These are phyloP conservation scores for Geranium brycei DNA, from an alignment of 345 rosid species.

Conservation along the genomic window DNA sequence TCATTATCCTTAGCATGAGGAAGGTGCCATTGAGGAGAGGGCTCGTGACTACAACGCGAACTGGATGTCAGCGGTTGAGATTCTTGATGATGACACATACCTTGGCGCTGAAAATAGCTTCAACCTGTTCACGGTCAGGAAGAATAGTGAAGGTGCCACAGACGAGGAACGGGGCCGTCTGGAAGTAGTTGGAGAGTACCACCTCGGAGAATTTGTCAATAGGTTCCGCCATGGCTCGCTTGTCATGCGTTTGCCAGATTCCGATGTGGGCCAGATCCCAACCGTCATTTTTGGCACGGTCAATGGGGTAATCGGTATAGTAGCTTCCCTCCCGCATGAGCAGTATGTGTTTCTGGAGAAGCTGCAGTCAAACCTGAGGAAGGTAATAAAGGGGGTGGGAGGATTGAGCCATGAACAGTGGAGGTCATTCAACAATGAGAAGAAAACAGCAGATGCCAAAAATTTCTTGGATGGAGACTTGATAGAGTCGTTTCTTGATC, in stretches of 20 bases:
- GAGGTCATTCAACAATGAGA: constrained; percentile 84
- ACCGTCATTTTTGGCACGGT: constrained; percentile 78
- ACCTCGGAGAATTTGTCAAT: constrained; percentile 84
- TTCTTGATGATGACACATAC: constrained; percentile 74
- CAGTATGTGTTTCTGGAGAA: constrained; percentile 67
- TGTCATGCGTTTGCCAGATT: constrained; percentile 83
- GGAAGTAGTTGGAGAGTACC: constrained; percentile 86
- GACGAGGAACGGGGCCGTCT: constrained; percentile 77
- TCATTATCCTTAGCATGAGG: constrained; percentile 51
- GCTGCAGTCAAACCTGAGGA: constrained; percentile 62
- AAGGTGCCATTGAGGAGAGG: constrained; percentile 80
- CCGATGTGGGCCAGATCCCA: constrained; percentile 78
- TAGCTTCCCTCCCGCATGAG: constrained; percentile 79
- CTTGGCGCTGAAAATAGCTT: constrained; percentile 75
- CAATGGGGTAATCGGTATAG: constrained; percentile 79
- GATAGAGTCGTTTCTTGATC: constrained; percentile 72
- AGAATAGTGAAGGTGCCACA: constrained; percentile 79
- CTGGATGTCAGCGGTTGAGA: constrained; percentile 93
- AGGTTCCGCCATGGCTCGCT: constrained; percentile 90
- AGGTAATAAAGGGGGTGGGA: constrained; percentile 90
- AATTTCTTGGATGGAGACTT: constrained; percentile 78
- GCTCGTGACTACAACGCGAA: constrained; percentile 83
- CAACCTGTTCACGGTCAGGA: constrained; percentile 68
- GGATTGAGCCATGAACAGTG: constrained; percentile 88
- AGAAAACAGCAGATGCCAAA: constrained; percentile 65